Conservation (phyloP, 2,329 filamentous ascomycete genomes). For the Fusarium torulosum region DNA sequence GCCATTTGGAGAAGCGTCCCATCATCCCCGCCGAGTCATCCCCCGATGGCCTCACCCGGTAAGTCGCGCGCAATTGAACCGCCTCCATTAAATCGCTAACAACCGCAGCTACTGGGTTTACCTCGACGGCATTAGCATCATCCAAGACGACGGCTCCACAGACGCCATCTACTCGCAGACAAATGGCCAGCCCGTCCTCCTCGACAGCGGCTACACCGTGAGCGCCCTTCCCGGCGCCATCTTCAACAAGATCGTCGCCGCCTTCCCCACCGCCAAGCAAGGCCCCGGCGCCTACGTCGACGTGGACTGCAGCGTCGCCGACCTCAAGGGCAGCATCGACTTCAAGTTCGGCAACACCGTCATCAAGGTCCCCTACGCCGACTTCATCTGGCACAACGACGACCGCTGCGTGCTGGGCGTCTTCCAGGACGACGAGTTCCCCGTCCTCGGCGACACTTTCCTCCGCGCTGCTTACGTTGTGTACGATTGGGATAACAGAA, state of each 20-base stretch:
- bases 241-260: constrained; percentile 59
- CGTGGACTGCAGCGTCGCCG: constrained; percentile 58
- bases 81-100: constrained; percentile 2
- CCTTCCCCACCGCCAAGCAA: constrained; percentile 59
- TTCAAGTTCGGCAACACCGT: constrained; percentile 61
- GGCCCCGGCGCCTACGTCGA: constrained; percentile 58
- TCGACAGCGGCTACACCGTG: constrained; percentile 76
- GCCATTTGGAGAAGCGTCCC: constrained; percentile 66
- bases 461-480: constrained; percentile 60
- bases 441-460: constrained; percentile 60
- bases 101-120: constrained; percentile 57
- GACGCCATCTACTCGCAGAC: constrained; percentile 59
- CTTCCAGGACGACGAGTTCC: constrained; percentile 55
- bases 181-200: constrained; percentile 61
- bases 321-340: constrained; percentile 58
- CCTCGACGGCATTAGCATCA: constrained; percentile 55
- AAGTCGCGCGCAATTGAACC: neutral
- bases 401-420: constrained; percentile 60
- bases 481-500: constrained; percentile 57
- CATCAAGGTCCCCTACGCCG: constrained; percentile 60
- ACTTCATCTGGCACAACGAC: constrained; percentile 59
- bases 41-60: constrained; percentile 52
- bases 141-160: constrained; percentile 52
- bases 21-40: constrained; percentile 61
- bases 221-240: constrained; percentile 73